These are phyloP conservation scores for Suhomyces canberraensis DNA, from an alignment of 805 yeast species.

Conservation along the genomic window DNA sequence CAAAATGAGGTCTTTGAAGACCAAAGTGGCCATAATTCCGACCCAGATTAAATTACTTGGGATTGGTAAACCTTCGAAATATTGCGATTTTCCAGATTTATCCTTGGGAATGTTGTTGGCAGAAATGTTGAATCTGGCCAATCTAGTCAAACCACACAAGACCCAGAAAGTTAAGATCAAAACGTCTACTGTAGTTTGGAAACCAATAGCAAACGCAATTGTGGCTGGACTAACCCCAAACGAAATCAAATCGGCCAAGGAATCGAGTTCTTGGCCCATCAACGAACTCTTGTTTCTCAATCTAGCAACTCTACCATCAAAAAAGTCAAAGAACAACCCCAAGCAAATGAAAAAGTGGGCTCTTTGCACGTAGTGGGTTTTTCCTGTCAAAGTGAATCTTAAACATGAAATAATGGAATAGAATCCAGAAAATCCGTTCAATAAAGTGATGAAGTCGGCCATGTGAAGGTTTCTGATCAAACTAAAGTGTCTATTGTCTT, in stretches of 20 bases:
- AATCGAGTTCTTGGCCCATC: constrained; percentile 97
- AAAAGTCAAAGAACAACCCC: constrained; percentile 92
- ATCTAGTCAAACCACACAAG: constrained; percentile 86
- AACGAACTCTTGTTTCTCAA: constrained; percentile 86
- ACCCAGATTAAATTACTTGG: constrained; percentile 84
- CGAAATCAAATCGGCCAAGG: constrained; percentile 90
- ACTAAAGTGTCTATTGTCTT: constrained; percentile 81
- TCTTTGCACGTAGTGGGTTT: constrained; percentile 70
- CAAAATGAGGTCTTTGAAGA: constrained; percentile 47
- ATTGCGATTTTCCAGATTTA: constrained; percentile 77
- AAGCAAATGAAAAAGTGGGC: constrained; percentile 87
- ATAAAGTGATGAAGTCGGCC: constrained; percentile 93
- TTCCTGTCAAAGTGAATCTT: constrained; percentile 70
- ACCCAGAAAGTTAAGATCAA: constrained; percentile 78
- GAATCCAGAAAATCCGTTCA: constrained; percentile 93
- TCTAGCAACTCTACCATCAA: constrained; percentile 96
- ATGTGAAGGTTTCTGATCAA: constrained; percentile 83
- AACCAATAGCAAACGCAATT: constrained; percentile 87
- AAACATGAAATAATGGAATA: constrained; percentile 84
- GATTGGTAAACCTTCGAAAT: constrained; percentile 95
- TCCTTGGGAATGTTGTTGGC: constrained; percentile 93
- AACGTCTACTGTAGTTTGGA: constrained; percentile 79
- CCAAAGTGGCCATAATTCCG: constrained; percentile 64
- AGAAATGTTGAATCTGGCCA: constrained; percentile 94
- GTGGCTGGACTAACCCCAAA: constrained; percentile 96